Conservation (phyloP, 2,329 filamentous ascomycete genomes). For the Colletotrichum sansevieriae region DNA sequence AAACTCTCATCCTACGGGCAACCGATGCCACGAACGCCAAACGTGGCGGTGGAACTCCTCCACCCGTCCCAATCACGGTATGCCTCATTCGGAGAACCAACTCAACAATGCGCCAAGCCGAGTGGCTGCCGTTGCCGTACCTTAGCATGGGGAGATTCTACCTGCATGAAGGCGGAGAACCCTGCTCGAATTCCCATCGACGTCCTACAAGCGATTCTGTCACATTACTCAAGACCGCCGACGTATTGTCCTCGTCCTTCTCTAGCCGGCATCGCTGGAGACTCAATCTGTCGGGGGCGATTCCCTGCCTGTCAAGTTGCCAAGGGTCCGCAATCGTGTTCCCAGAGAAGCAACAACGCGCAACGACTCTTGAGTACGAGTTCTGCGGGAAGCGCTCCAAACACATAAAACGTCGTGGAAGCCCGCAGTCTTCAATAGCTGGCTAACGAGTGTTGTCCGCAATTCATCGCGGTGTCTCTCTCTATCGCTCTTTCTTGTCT, state of each 20-base stretch:
- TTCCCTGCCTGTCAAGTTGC: constrained; percentile 25
- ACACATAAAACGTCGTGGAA: constrained; percentile 15
- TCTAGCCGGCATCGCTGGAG: background rate
- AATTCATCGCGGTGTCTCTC: background rate
- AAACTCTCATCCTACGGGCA: background rate
- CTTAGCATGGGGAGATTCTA: constrained; percentile 16
- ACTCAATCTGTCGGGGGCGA: constrained; percentile 7
- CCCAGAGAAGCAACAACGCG: background rate
- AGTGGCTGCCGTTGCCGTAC: constrained; percentile 27
- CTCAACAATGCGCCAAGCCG: constrained; percentile 18
- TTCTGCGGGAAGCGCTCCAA: no score
- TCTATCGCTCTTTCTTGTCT: background rate
- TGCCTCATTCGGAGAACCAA: constrained; percentile 3
- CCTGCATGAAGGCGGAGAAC: constrained; percentile 37
- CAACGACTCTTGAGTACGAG: background rate
- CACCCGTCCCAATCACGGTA: constrained; percentile 2
- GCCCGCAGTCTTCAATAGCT: background rate
- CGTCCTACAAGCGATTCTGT: background rate
- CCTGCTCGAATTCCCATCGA: constrained; percentile 5
- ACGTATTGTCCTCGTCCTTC: background rate
- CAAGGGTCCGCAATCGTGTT: constrained; percentile 13
- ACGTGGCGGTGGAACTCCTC: constrained; percentile 7
- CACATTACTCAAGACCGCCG: constrained; percentile 8
- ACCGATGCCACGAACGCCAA: background rate
- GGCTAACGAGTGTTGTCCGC: background rate